Base-by-base conservation (phyloP, 1,284 basidiomycete genomes). In the Moesziomyces parantarcticus region DNA sequence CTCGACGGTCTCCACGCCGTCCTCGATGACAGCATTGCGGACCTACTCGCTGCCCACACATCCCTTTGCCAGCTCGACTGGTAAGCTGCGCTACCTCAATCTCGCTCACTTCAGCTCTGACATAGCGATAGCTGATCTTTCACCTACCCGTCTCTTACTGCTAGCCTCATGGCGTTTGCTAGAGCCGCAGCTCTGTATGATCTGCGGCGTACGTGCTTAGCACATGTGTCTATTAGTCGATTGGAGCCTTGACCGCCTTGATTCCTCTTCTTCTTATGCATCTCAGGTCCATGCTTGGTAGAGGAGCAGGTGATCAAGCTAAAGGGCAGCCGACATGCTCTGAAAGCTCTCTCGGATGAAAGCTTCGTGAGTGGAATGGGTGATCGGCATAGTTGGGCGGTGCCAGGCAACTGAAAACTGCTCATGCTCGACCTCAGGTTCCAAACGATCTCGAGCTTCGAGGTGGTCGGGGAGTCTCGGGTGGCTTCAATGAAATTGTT, bases 361-460 rank as follows among this genome's bases (percentile, higher is more conserved):
- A 58, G 62, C 47, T 74, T 74, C 13, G 71, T 73, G 41, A 50
- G 70, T 60, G 1, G 7, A 0, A 14, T 9, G 25, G 18, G 22
- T 9, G 18, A 25, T 1, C 1, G 13, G 16, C 23, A 9, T 16
- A 14, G 34, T 29, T 16, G 32, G 11, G n/a, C 9, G 5, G 34
- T 26, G 16, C 40, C 46, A 41, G 14, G 14, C 3, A 18, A 11
- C 34, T 14, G 29, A 18, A 18, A 16, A 4, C 18, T 40, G 4
- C 39, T 8, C n/a, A n/a, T 20, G 6, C 11, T 36, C 14, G n/a
- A n/a, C 11, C 7, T 10, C 46, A 72, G 70, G 70, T 74, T 4
- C 71, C 71, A 3, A 69, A 74, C 53, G 71, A 74, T 32, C 51
- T 74, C n/a, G 42, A 68, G 7, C 51, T 74, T 23, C 44, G 26